These are phyloP conservation scores for Nicotiana paniculata DNA, from an alignment of 257 asterid species.

Conservation along the genomic window DNA sequence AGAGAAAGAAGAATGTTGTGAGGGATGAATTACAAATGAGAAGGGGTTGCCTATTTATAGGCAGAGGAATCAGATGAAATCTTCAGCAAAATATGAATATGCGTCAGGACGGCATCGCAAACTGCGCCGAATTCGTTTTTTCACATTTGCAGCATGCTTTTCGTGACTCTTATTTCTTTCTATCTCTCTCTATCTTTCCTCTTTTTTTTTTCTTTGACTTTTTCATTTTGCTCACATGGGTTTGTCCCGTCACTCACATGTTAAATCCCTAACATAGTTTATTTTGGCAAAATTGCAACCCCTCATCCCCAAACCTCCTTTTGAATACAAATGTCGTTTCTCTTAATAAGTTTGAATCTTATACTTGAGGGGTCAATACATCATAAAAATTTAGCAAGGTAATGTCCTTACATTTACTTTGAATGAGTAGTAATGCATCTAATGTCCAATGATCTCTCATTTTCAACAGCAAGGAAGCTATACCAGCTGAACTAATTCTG, in stretches of 20 bases:
- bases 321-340: neutral
- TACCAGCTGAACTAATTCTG: conserved; percentile 31
- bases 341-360: neutral
- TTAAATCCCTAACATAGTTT: neutral
- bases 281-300: neutral
- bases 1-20: no score
- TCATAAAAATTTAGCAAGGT: neutral
- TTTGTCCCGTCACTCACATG: neutral
- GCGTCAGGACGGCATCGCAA: no score
- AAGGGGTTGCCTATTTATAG: no score
- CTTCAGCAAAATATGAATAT: no score
- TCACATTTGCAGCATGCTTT: no score
- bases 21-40: no score
- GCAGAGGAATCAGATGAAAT: no score
- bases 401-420: neutral
- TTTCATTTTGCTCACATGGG: no score
- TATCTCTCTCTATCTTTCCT: no score
- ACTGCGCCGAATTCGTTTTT: no score
- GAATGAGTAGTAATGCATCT: neutral
- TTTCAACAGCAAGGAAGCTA: conserved; percentile 47
- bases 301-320: neutral
- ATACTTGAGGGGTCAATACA: neutral
- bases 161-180: no score
- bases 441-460: conserved; percentile 9
- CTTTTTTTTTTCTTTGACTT: no score